Base-by-base conservation (phyloP, 2,329 filamentous ascomycete species). In the Calonectria hongkongensis region DNA sequence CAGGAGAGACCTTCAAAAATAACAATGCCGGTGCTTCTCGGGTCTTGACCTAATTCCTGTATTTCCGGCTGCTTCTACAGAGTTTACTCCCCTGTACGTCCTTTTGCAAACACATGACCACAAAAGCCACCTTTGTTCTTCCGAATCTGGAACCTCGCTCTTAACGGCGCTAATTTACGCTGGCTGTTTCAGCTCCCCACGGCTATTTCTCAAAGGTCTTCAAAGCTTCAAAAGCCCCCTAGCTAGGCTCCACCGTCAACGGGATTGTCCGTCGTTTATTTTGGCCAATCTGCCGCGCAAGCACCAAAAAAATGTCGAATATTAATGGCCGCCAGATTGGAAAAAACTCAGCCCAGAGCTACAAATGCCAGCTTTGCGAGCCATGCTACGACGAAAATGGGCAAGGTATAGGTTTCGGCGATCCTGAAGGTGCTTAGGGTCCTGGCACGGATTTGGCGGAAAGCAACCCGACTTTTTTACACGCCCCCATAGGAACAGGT, bases 311-410 rank as follows among this genome's bases (percentile, higher is more conserved):
- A 27, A 33, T n/a, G 50, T 10, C 50, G 28, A 15, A 33, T n/a
- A 33, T 9, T 5, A 33, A 5, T 33, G 30, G 30, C 30, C 10
- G 28, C 15, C 33, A 36, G 33, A 36, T 6, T 12, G 33, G 8
- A 36, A 10, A 36, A 10, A 36, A 10, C 33, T 13, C 21, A 12
- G 30, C 25, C 21, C 54, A 25, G 36, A 16, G 8, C 54, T 9
- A 12, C 13, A 39, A 60, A 27, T 39, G 13, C 18, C 51, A 16
- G 33, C 12, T 18, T 16, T 41, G 16, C 30, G 13, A 4, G 18
- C 16, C 33, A 30, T 43, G 39, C 58, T 30, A 30, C 41, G 39
- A 63, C 58, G 18, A 45, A 47, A 63, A 25, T 15, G 27, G 58
- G 15, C 41, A 63, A 47, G 58, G 7, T 27, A 27, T 41, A 15